Evolutionary conservation across 108 stramenopile genomes (phyloP), one percentile per base, ranked within the genome.

Genomic region (Skeletonema tropicum): DNA sequence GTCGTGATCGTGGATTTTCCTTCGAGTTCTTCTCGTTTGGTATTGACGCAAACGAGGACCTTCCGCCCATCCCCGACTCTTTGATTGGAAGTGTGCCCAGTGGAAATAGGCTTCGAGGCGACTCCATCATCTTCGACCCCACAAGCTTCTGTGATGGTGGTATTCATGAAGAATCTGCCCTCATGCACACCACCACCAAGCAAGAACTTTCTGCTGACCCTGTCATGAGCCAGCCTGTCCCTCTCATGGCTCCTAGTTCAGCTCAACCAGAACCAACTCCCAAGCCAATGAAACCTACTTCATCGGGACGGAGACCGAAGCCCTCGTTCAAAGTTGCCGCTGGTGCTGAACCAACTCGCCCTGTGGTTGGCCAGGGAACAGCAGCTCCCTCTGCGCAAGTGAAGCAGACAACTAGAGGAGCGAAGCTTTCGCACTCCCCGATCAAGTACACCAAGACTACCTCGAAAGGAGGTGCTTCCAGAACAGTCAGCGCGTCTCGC

Each of bases 101-200:
- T 26, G 71, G 61, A 26, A 68, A 52, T 38, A 78, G 95, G n/a
- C 86, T 84, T 7, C 83, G 95, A 69, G 95, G 95, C n/a, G 93
- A 96, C 57, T 94, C 93, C 19, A 92, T 96, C 15, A 96, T 96
- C 66, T 96, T 94, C 80, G 96, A 96, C 60, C 92, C 96, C 15
- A 70, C 73, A 11, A 91, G 89, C 74, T 96, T 96, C 72, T 89
- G 86, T 31, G 93, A 94, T 52, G 93, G 93, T 29, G 96, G 96
- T 49, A 93, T 96, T 64, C 93, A 94, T 77, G 96, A 96, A 64
- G 82, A 85, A 73, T 91, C 74, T 31, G 92, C 91, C 14, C 71
- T 95, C 2, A 60, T 86, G 52, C 52, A 55, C 52, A 55, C 52
- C 9, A 55, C 52, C 9, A 55, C 52, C 23, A 21, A 25, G n/a